A percentile compares a stretch with the other conserved stretches of the same genome.
phyloP scores from a whole-genome alignment of 306 rosid genomes.

The Castanea crenata region DNA sequence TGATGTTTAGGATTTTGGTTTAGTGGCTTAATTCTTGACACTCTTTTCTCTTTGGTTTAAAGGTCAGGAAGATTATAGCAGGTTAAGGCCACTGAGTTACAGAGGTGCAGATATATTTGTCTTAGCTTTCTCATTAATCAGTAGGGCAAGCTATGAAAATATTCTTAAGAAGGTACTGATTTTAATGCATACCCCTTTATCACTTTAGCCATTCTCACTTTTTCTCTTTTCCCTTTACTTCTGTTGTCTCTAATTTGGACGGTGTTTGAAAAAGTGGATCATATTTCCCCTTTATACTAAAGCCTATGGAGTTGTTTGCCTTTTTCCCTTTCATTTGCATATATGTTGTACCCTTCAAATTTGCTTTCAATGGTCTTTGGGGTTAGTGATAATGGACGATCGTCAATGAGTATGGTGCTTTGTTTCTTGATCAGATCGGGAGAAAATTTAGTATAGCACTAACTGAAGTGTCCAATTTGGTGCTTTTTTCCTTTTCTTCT shows the following conservation, averaged over 20 bases:
- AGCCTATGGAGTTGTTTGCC: neutral
- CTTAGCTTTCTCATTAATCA: slow-evolving; percentile 83
- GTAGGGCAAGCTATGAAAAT: slow-evolving; percentile 94
- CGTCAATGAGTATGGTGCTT: neutral
- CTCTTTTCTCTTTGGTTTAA: slow-evolving; percentile 26
- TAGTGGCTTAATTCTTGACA: slow-evolving; percentile 3
- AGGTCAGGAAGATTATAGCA: slow-evolving; percentile 99
- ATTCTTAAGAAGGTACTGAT: slow-evolving; percentile 83
- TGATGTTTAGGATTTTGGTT: slow-evolving; percentile 1
- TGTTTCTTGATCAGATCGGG: slow-evolving; percentile 1
- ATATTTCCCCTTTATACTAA: slow-evolving; percentile 9
- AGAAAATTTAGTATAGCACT: slow-evolving; percentile 1
- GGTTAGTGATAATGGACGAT: neutral
- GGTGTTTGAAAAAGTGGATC: slow-evolving; percentile 8
- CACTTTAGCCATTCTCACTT: neutral
- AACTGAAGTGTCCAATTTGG: slow-evolving; percentile 11
- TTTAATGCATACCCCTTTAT: slow-evolving; percentile 9
- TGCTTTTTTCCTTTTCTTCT: slow-evolving; percentile 14
- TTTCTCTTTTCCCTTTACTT: neutral
- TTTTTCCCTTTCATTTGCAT: neutral
- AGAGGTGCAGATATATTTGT: slow-evolving; percentile 97
- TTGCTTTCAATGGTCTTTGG: neutral
- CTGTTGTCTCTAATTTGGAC: slow-evolving; percentile 12
- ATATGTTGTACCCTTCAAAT: neutral
- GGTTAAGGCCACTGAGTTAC: slow-evolving; percentile 95